Base-by-base conservation (phyloP, 495 filamentous ascomycete species). In the Talaromyces nanjingensis region DNA sequence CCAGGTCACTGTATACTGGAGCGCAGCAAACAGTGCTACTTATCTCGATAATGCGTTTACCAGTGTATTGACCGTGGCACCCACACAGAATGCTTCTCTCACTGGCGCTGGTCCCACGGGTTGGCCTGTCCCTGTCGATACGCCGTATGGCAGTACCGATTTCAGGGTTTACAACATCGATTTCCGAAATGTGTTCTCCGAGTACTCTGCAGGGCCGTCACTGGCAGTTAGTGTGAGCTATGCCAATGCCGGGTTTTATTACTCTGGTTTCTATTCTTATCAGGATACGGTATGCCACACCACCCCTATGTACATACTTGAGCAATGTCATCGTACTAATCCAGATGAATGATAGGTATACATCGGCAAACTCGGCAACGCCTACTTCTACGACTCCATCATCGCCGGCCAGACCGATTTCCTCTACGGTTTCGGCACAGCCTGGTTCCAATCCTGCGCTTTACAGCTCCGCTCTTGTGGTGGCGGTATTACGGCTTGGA, bases 401-500 rank as follows among this genome's bases (percentile, higher is more conserved):
- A 72, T 86, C 33, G 84, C 82, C 7, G 85, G 85, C n/a, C 78
- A 88, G 67, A 86, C 82, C 0, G 85, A 88, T 68, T 83, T 84
- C 70, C 70, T 83, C 6, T 84, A 83, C 72, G 81, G 77, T 29
- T 84, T 84, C 68, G 80, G 81, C 66, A 83, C 79, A 8, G 75
- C 75, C 27, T 84, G 77, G 73, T 70, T 82, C 33, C 72, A 82
- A 65, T 70, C 73, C 3, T 78, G 72, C 4, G 65, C 70, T 2
- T 62, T 86, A 6, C 69, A 71, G 4, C 76, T 87, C 27, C 79
- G 85, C 33, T 69, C 70, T 59, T 87, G 84, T 68, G 85, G 84
- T 27, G 84, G 85, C 63, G 84, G 85, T 55, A 80, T 87, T 56
- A 86, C 83, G n/a, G 84, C 84, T 6, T 87, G 84, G 85, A 88